A percentile compares a stretch with the other conserved stretches of the same genome.
phyloP scores from a whole-genome alignment of 2,329 filamentous ascomycete genomes.

The Neoarthrinium moseri region DNA sequence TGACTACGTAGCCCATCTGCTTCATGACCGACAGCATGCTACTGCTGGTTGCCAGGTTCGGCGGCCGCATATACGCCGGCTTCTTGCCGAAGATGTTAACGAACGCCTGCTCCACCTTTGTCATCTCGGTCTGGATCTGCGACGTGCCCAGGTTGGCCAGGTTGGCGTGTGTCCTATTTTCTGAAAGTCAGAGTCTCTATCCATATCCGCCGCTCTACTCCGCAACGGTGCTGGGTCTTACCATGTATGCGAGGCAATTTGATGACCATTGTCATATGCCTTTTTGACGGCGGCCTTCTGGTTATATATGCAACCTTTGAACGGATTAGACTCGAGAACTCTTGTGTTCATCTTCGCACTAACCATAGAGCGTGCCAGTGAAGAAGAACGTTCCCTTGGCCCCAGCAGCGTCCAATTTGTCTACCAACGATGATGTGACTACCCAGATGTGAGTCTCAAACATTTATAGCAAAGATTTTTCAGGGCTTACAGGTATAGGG shows the following conservation, averaged over 20 bases:
- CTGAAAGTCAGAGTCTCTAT: no score
- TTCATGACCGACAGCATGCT: conserved; percentile 40
- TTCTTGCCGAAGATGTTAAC: conserved; percentile 49
- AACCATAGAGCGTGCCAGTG: conserved; percentile 47
- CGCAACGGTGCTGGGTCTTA: no score
- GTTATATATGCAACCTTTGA: conserved; percentile 43
- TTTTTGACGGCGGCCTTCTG: conserved; percentile 52
- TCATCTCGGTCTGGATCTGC: conserved; percentile 46
- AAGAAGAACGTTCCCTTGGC: conserved; percentile 56
- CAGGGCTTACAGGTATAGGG: conserved; percentile 37
- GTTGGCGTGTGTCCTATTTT: conserved; percentile 44
- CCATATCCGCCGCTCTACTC: no score
- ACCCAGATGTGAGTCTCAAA: not conserved
- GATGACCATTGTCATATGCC: conserved; percentile 49
- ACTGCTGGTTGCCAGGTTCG: conserved; percentile 46
- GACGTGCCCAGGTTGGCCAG: conserved; percentile 37
- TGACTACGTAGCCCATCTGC: conserved; percentile 56
- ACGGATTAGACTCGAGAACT: conserved; percentile 5
- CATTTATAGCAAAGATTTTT: not conserved
- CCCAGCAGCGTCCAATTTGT: conserved; percentile 44
- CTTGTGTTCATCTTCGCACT: conserved; percentile 6
- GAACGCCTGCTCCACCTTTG: conserved; percentile 47
- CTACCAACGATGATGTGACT: conserved; percentile 45
- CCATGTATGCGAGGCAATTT: conserved; percentile 55
- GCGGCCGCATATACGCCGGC: conserved; percentile 49